These are phyloP conservation scores for Arabidopsis hybrid DNA, from an alignment of 441 rosid species.

Conservation along the genomic window DNA sequence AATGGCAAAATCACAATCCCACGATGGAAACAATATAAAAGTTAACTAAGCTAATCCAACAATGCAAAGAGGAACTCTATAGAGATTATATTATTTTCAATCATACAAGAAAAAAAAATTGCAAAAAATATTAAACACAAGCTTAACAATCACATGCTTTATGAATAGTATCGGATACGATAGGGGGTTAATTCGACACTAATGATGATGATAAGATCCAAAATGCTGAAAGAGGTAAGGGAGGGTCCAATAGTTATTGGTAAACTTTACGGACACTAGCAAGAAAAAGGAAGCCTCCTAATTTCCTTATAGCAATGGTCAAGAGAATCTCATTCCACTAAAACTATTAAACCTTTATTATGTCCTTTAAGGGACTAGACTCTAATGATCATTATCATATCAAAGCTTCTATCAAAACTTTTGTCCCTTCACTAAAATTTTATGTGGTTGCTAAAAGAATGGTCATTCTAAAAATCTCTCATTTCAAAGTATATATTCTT, in stretches of 20 bases:
- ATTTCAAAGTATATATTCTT: constrained; percentile 36
- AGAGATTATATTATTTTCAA: background rate
- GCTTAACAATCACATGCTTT: constrained; percentile 39
- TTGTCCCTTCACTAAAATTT: constrained; percentile 21
- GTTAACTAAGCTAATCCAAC: constrained; percentile 3
- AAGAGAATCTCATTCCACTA: constrained; percentile 40
- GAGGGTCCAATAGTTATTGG: constrained; percentile 39
- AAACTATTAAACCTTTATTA: constrained; percentile 22
- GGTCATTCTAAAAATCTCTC: constrained; percentile 34
- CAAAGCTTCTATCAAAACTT: background rate
- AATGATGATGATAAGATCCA: constrained; percentile 38
- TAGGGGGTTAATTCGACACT: constrained; percentile 25
- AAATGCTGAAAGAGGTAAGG: constrained; percentile 37
- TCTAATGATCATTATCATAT: constrained; percentile 28
- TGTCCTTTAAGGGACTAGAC: constrained; percentile 25
- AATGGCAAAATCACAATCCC: constrained; percentile 1
- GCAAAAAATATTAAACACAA: constrained; percentile 2
- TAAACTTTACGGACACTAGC: constrained; percentile 30
- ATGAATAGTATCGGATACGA: constrained; percentile 32
- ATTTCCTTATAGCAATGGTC: constrained; percentile 26
- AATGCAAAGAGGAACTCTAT: constrained; percentile 4
- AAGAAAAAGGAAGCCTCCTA: constrained; percentile 38
- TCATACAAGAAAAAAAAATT: background rate
- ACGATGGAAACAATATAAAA: background rate
- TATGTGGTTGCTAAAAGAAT: constrained; percentile 41